Evolutionary conservation across 176 grass and related monocot species (phyloP).

Genomic region (Saccharum spontaneum): DNA sequence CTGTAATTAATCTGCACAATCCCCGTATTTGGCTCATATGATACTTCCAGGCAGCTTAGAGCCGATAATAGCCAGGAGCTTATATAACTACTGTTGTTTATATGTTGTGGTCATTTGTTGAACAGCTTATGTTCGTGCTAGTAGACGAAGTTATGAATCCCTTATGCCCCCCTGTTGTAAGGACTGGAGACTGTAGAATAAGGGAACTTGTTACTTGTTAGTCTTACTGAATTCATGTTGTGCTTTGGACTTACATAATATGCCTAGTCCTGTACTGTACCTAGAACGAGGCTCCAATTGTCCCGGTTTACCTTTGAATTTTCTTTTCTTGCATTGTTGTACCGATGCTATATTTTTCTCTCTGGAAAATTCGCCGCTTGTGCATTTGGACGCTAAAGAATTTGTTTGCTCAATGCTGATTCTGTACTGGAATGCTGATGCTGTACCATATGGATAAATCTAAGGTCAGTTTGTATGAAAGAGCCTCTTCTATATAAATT

Average conservation of each 20-base stretch:
- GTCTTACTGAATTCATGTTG: not conserved
- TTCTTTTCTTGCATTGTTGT: not conserved
- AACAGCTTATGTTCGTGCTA: not conserved
- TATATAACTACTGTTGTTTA: conserved; percentile 21
- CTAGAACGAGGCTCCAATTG: not conserved
- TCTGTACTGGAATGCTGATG: too few species aligned
- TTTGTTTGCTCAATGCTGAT: not conserved
- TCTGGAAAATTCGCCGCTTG: too few species aligned
- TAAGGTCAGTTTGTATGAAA: not conserved
- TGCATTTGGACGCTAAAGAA: not conserved
- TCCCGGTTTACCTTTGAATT: not conserved
- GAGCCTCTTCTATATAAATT: not conserved
- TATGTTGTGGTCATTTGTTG: not conserved
- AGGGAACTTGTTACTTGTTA: not conserved
- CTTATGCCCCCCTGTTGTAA: conserved; percentile 13
- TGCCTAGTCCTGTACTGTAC: not conserved
- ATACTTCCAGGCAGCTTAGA: not conserved
- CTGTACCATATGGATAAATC: not conserved
- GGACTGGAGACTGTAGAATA: not conserved
- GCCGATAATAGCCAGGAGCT: not conserved
- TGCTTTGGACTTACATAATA: conserved; percentile 1
- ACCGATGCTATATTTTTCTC: not conserved
- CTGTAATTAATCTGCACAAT: not conserved
- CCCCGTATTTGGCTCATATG: conserved; percentile 1
- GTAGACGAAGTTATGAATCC: not conserved